A percentile compares a stretch with the other conserved stretches of the same genome.
These are phyloP conservation scores for Chaetomium fimeti DNA, from an alignment of 495 filamentous ascomycete species.

Conservation along the genomic window DNA sequence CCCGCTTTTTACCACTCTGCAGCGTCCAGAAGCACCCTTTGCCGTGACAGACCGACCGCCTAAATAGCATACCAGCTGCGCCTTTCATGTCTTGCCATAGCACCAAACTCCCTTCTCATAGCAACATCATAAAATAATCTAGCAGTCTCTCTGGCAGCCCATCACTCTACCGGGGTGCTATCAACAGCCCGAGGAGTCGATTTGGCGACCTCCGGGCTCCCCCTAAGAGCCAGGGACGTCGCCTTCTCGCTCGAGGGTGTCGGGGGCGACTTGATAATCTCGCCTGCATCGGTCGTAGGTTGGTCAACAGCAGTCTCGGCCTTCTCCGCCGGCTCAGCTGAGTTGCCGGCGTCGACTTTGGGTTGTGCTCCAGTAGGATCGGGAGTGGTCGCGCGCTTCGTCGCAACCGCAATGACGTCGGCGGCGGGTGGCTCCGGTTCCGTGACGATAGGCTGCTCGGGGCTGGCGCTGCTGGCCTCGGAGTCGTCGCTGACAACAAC, in stretches of 20 bases:
- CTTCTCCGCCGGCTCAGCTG: background rate
- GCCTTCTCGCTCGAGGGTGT: conserved; percentile 35
- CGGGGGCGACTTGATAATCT: conserved; percentile 23
- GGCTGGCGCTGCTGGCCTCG: conserved; percentile 20
- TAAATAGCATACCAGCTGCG: conserved; percentile 1
- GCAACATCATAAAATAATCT: conserved; percentile 11
- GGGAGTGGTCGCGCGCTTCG: conserved; percentile 1
- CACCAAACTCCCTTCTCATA: conserved; percentile 22
- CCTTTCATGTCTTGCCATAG: conserved; percentile 15
- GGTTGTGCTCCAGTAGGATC: background rate
- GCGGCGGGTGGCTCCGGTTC: conserved; percentile 30
- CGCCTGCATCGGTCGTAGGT: conserved; percentile 8
- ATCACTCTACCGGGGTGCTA: conserved; percentile 31
- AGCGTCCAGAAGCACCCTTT: background rate
- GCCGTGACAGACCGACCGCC: background rate
- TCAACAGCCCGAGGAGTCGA: conserved; percentile 36
- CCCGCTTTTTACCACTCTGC: conserved; percentile 10
- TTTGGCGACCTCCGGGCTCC: conserved; percentile 52
- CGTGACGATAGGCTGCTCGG: conserved; percentile 14
- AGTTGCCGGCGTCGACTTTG: background rate
- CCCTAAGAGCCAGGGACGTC: conserved; percentile 51
- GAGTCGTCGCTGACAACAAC: conserved; percentile 36
- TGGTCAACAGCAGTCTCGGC: conserved; percentile 10
- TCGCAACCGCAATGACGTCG: conserved; percentile 36
- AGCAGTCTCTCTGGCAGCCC: background rate